Conservation (phyloP, 176 grass and related monocot species). For the Musa itinerans region DNA sequence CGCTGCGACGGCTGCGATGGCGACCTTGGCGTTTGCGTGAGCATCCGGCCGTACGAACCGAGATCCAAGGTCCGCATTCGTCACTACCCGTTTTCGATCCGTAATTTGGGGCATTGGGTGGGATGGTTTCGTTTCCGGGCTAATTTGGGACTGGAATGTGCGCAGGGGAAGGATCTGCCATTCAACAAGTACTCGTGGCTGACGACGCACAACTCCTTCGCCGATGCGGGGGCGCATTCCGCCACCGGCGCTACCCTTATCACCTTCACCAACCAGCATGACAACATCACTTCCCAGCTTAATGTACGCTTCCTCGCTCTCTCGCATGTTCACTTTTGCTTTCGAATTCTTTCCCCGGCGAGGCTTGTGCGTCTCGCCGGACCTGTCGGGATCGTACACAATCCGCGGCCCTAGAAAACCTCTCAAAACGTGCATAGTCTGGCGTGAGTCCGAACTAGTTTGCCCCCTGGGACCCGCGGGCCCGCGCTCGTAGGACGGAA, state of each 20-base stretch:
- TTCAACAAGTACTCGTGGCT: slow-evolving; percentile 91
- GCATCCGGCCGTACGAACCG: slow-evolving; percentile 42
- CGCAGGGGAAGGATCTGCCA: slow-evolving; percentile 30
- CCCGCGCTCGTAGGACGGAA: too few relatives aligned
- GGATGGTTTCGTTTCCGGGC: neutral
- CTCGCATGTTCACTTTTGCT: neutral
- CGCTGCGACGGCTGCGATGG: slow-evolving; percentile 50
- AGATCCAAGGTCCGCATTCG: slow-evolving; percentile 19
- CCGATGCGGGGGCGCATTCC: slow-evolving; percentile 27
- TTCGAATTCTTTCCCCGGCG: neutral
- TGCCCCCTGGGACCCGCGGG: too few relatives aligned
- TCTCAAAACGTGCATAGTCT: neutral
- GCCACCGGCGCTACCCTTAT: slow-evolving; percentile 44
- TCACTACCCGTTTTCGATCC: neutral
- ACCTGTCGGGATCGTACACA: neutral
- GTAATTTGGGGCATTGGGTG: neutral
- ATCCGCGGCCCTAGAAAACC: neutral
- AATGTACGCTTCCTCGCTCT: slow-evolving; percentile 18
- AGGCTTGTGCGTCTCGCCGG: neutral
- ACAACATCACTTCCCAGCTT: slow-evolving; percentile 59
- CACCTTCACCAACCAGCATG: slow-evolving; percentile 71
- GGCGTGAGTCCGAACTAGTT: too few relatives aligned
- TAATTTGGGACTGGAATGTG: neutral
- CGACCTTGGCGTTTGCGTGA: slow-evolving; percentile 32
- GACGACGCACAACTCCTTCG: slow-evolving; percentile 94